These are phyloP conservation scores for Cladosporium sp. DNA, from an alignment of 2,329 filamentous ascomycete genomes.

Conservation along the genomic window DNA sequence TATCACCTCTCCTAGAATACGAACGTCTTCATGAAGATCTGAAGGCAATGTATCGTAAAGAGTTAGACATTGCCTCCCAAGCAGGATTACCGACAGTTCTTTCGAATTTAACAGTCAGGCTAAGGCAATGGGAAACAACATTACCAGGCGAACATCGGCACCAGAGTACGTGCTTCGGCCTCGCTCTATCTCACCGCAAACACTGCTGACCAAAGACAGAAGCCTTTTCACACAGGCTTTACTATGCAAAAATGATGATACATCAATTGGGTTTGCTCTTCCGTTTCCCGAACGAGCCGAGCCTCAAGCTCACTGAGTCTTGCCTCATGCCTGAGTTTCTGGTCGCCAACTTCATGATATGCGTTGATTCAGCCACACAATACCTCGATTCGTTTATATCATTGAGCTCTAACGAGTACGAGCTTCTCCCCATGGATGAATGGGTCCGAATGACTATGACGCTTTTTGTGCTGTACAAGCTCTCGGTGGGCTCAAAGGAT, in stretches of 20 bases:
- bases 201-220: not conserved
- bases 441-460: not conserved
- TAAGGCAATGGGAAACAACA: no score
- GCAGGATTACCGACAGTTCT: no score
- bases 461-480: slow-evolving; percentile 8
- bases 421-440: slow-evolving; percentile 1
- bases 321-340: not conserved
- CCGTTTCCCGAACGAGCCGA: not conserved
- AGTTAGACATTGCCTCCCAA: no score
- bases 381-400: slow-evolving; percentile 6
- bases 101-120: no score
- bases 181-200: no score
- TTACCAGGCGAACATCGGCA: no score
- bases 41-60: not conserved
- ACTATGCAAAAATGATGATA: slow-evolving; percentile 6
- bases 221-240: not conserved
- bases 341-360: not conserved
- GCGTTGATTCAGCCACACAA: not conserved
- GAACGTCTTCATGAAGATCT: not conserved
- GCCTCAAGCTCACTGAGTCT: not conserved
- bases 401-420: not conserved
- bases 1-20: not conserved
- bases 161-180: no score
- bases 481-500: slow-evolving; percentile 1
- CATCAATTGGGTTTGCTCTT: slow-evolving; percentile 6